A percentile compares a stretch with the other conserved stretches of the same genome.
phyloP scores from a whole-genome alignment of 23 red algal genomes.

The Gracilaria vermiculophylla region DNA sequence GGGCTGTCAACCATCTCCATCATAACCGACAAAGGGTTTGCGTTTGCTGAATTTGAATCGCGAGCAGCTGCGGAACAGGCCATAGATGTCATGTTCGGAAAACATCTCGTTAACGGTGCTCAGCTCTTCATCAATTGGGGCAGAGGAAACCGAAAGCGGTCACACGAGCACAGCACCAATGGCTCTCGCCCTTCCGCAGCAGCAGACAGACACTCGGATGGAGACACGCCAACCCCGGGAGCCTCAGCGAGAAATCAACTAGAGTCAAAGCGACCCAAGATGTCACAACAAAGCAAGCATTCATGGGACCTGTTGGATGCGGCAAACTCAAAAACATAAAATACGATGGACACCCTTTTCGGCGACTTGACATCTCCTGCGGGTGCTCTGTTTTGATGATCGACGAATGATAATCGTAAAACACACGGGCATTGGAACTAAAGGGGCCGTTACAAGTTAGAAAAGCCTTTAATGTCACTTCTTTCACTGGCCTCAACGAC shows the following conservation, averaged over 20 bases:
- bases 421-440: too few relatives aligned
- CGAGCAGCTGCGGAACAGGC: constrained; percentile 27
- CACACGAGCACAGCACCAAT: not conserved
- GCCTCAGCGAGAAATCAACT: not conserved
- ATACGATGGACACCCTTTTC: too few relatives aligned
- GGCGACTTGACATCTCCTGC: too few relatives aligned
- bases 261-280: not conserved
- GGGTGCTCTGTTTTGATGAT: too few relatives aligned
- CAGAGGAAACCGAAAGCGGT: constrained; percentile 14
- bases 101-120: constrained; percentile 31
- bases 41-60: constrained; percentile 45
- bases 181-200: not conserved
- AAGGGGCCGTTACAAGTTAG: too few relatives aligned
- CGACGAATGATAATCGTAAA: too few relatives aligned
- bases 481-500: too few relatives aligned
- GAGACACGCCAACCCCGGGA: not conserved
- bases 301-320: constrained; percentile 5
- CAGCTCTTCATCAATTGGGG: constrained; percentile 45
- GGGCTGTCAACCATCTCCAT: constrained; percentile 34
- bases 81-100: constrained; percentile 8
- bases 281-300: not conserved
- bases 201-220: not conserved
- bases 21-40: constrained; percentile 4
- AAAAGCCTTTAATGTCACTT: too few relatives aligned
- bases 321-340: constrained; percentile 4